Conservation (phyloP, 768 basidiomycete genomes). For the Mycena alexandri region DNA sequence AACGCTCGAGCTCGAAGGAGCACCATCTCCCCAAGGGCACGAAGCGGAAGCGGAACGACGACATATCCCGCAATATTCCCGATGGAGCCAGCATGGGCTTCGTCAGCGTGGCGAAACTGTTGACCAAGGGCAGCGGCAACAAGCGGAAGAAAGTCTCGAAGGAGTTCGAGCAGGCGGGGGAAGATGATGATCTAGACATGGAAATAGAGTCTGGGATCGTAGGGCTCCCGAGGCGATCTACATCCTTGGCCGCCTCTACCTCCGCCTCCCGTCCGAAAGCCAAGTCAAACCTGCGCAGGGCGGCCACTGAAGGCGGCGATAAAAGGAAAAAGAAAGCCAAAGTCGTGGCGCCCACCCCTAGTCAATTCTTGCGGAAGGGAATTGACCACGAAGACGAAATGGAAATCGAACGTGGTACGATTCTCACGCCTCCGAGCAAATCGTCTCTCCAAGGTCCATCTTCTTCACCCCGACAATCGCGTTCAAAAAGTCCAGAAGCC, state of each 20-base stretch:
- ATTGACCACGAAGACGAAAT: conserved; percentile 68
- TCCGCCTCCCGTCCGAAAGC: conserved; percentile 45
- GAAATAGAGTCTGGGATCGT: conserved; percentile 73
- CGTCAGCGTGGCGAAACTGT: conserved; percentile 73
- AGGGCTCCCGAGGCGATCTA: conserved; percentile 62
- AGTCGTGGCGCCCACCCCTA: conserved; percentile 46
- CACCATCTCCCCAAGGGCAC: conserved; percentile 49
- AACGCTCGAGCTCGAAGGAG: conserved; percentile 49
- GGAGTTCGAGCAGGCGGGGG: conserved; percentile 65
- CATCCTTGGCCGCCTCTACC: conserved; percentile 55
- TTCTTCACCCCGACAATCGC: conserved; percentile 44
- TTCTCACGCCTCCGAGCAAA: conserved; percentile 27
- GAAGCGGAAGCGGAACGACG: conserved; percentile 81
- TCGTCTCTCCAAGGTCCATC: conserved; percentile 20
- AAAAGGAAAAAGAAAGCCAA: conserved; percentile 43
- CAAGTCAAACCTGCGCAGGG: conserved; percentile 58
- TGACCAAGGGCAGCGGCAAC: conserved; percentile 63
- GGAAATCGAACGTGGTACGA: conserved; percentile 63
- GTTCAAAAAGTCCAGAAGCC: conserved; percentile 34
- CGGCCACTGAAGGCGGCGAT: conserved; percentile 55
- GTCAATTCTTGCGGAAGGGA: conserved; percentile 59
- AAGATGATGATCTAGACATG: conserved; percentile 77
- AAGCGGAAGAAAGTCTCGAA: conserved; percentile 57
- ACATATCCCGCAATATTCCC: conserved; percentile 79
- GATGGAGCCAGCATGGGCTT: conserved; percentile 79